These are phyloP conservation scores for Pyrus hybrid DNA, from an alignment of 331 rosid genomes.

Conservation along the genomic window DNA sequence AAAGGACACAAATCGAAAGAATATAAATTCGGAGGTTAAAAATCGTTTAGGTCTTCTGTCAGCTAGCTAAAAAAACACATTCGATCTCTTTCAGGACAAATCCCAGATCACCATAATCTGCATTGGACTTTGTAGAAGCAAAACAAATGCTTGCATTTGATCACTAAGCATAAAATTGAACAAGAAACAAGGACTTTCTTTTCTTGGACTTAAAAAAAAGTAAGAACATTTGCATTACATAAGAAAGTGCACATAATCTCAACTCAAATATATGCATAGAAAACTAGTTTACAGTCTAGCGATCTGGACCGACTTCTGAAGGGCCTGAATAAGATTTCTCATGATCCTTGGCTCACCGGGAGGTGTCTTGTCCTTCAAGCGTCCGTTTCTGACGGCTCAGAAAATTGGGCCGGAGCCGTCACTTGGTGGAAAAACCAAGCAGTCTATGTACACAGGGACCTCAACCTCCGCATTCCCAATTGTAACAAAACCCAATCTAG, in stretches of 20 bases:
- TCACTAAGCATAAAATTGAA: neutral
- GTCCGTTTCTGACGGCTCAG: slow-evolving; percentile 78
- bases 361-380: slow-evolving; percentile 45
- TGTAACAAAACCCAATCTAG: slow-evolving; percentile 72
- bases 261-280: neutral
- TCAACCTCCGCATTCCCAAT: slow-evolving; percentile 75
- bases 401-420: slow-evolving; percentile 57
- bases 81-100: neutral
- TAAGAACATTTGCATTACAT: neutral
- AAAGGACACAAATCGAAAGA: neutral
- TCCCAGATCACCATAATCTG: neutral
- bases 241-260: neutral
- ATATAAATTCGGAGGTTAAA: neutral
- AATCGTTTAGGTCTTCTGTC: neutral
- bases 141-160: neutral
- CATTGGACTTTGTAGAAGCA: neutral
- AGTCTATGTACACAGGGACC: slow-evolving; percentile 82
- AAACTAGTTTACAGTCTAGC: slow-evolving; percentile 35
- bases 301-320: slow-evolving; percentile 72
- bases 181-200: neutral
- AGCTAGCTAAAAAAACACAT: neutral
- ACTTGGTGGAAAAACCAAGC: slow-evolving; percentile 59
- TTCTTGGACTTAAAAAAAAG: neutral
- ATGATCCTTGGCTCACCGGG: slow-evolving; percentile 93
- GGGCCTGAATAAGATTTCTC: slow-evolving; percentile 81